Base-by-base conservation (phyloP, 345 rosid species). In the Eucalyptus pauciflora region DNA sequence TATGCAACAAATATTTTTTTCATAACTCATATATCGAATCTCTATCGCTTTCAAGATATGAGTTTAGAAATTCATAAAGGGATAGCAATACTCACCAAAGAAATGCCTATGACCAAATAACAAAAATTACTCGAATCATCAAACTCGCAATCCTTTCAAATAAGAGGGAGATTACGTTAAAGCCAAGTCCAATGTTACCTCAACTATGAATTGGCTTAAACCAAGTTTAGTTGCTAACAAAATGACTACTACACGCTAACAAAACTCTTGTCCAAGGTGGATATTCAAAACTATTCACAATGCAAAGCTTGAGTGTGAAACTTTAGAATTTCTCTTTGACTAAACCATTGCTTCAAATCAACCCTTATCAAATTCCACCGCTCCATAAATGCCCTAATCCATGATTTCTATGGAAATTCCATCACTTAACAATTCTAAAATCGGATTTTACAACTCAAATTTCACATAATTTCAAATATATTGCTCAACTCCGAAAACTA, bases 291-390 rank as follows among this genome's bases (percentile, higher is more conserved):
- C 27, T 56, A 56, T 56, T 56, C 3, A 3, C 29, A 56, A 56
- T 56, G 62, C 0, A 56, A 56, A 56, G 29, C 62, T 56, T 0
- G 0, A 24, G 62, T 22, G 27, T 0, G 2, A 56, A 56, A 56
- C 27, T 22, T 22, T 56, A 56, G 0, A 56, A 56, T 56, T 24
- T 56, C 13, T 22, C 12, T 9, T 56, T 24, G 29, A 56, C 62
- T 56, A 56, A 56, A 56, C 0, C 2, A 1, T 13, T 8, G 0
- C 29, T 56, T 56, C 62, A 56, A 56, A 56, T 56, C 29, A 56
- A 56, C 62, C 6, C 62, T 24, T 22, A 10, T 56, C 27, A 56
- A 56, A 56, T 56, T 24, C 62, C 29, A 56, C 0, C 12, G 12
- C 62, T 56, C 29, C 29, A 56, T 22, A 56, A 56, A 56, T 11